These are phyloP conservation scores for Claviceps sp. DNA, from an alignment of 2,329 filamentous ascomycete species.

Conservation along the genomic window DNA sequence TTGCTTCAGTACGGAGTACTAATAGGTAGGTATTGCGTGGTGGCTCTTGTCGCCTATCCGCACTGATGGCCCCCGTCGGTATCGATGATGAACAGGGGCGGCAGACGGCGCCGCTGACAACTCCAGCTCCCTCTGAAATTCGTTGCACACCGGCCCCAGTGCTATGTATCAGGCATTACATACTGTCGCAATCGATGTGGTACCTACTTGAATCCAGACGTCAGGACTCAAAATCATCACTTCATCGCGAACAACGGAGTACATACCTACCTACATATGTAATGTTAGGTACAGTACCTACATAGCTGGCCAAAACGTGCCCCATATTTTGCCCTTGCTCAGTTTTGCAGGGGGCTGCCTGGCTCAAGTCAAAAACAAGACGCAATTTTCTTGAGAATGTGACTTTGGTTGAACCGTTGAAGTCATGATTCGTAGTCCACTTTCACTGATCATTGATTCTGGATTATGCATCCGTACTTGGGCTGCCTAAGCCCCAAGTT, in stretches of 20 bases:
- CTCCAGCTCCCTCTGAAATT: neutral
- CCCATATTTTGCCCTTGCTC: conserved; percentile 1
- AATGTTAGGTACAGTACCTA: no score
- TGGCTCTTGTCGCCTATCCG: neutral
- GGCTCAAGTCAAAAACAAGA: neutral
- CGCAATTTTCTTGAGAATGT: neutral
- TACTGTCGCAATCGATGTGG: neutral
- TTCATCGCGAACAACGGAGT: neutral
- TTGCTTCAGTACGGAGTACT: no score
- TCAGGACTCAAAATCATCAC: neutral
- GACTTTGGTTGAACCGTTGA: neutral
- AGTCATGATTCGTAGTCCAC: neutral
- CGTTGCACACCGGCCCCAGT: neutral
- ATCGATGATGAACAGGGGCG: neutral
- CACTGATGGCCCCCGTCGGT: neutral
- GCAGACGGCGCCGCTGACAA: conserved; percentile 1
- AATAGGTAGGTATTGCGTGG: neutral
- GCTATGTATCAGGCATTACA: neutral
- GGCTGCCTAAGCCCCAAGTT: neutral
- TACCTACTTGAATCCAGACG: neutral
- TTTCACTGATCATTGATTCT: neutral
- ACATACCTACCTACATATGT: no score
- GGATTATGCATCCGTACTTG: neutral
- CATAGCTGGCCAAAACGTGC: neutral
- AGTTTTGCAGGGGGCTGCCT: neutral